Evolutionary conservation across 1,284 basidiomycete genomes (phyloP).

Genomic region (Austropuccinia psidii): DNA sequence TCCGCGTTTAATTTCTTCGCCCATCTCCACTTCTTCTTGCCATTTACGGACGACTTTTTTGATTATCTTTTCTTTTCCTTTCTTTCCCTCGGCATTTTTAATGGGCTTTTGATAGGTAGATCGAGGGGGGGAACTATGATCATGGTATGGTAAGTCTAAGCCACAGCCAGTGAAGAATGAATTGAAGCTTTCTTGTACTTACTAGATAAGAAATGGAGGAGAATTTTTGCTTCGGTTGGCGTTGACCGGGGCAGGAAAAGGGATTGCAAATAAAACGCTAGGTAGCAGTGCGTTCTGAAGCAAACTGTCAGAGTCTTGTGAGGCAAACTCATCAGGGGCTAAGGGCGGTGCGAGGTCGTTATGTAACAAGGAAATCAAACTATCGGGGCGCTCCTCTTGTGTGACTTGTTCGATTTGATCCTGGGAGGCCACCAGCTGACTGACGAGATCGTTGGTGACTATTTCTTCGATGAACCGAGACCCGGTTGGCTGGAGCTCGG

Average conservation of each 20-base stretch:
- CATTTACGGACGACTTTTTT: slow-evolving; percentile 17
- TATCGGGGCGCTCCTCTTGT: no score
- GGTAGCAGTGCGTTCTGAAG: no score
- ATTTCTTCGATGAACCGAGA: no score
- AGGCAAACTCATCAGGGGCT: no score
- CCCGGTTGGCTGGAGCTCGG: no score
- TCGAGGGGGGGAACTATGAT: slow-evolving; percentile 23
- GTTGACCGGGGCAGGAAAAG: slow-evolving; percentile 30
- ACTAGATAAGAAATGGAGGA: slow-evolving; percentile 32
- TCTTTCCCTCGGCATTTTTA: slow-evolving; percentile 26
- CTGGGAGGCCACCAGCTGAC: no score
- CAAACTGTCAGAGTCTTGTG: no score
- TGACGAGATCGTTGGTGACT: no score
- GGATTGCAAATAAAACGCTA: slow-evolving; percentile 18
- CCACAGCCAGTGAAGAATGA: background rate
- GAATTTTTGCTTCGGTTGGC: slow-evolving; percentile 9
- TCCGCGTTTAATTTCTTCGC: slow-evolving; percentile 28
- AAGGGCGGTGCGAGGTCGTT: no score
- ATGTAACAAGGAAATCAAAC: no score
- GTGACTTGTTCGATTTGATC: no score
- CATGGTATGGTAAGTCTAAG: background rate
- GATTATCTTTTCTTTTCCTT: slow-evolving; percentile 25
- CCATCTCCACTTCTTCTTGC: slow-evolving; percentile 29
- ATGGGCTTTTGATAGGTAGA: slow-evolving; percentile 10
- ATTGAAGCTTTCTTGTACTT: background rate